Percentiles rank a stretch among this genome's conserved stretches.
Evolutionary conservation across 2,329 filamentous ascomycete genomes (phyloP).

Genomic region (Trichophyton benhamiae): DNA sequence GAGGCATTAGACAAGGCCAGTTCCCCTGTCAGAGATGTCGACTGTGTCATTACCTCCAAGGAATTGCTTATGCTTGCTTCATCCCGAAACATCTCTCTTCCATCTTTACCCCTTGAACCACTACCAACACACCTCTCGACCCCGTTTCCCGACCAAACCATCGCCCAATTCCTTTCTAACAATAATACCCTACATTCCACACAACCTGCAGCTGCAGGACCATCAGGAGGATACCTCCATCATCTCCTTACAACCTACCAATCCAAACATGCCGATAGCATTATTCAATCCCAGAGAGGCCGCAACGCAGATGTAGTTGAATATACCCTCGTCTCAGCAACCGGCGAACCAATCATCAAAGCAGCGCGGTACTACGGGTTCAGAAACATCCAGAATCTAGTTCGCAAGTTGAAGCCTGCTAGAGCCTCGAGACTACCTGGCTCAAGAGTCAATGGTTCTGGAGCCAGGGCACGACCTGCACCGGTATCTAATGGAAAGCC

Average conservation of each 20-base stretch:
- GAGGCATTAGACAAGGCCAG: constrained; percentile 25
- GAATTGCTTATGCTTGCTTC: constrained; percentile 84
- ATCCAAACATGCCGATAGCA: constrained; percentile 56
- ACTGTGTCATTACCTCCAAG: constrained; percentile 95
- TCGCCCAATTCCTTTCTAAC: constrained; percentile 58
- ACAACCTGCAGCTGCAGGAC: constrained; percentile 50
- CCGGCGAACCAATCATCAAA: constrained; percentile 53
- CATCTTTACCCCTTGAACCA: constrained; percentile 51
- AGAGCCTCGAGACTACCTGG: constrained; percentile 61
- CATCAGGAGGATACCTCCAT: constrained; percentile 79
- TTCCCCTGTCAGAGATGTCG: constrained; percentile 63
- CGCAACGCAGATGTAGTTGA: constrained; percentile 87
- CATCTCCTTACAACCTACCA: constrained; percentile 70
- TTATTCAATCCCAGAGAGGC: constrained; percentile 59
- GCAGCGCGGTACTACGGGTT: constrained; percentile 94
- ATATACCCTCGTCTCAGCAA: constrained; percentile 51
- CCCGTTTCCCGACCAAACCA: constrained; percentile 58
- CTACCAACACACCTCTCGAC: constrained; percentile 36
- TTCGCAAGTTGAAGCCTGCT: constrained; percentile 76
- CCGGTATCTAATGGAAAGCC: background rate
- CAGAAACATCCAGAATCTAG: constrained; percentile 94
- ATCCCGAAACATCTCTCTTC: constrained; percentile 65
- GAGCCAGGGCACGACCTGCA: constrained; percentile 38
- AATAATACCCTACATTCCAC: constrained; percentile 20
- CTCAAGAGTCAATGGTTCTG: background rate